Evolutionary conservation across 371 early-diverging fungal species (phyloP).

Genomic region (Sporodiniella umbellata): DNA sequence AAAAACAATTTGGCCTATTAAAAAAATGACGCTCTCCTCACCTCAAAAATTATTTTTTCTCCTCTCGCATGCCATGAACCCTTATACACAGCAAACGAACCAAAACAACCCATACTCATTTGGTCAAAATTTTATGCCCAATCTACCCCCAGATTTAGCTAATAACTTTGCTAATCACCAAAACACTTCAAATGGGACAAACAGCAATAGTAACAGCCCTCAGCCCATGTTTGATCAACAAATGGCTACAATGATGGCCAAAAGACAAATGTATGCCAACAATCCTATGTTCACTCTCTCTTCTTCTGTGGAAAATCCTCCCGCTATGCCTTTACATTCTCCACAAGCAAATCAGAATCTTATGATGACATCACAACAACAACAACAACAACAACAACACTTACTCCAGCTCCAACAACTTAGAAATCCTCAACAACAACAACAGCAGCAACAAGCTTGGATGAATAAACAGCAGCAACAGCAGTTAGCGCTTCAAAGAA

Average conservation of each 20-base stretch:
- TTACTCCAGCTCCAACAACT: slow-evolving; percentile 16
- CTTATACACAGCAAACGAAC: slow-evolving; percentile 24
- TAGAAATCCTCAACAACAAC: slow-evolving; percentile 8
- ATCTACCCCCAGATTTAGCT: slow-evolving; percentile 28
- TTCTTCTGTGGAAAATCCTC: slow-evolving; percentile 9
- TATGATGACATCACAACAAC: slow-evolving; percentile 13
- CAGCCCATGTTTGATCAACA: neutral
- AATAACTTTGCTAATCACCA: slow-evolving; percentile 6
- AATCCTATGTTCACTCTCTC: slow-evolving; percentile 4
- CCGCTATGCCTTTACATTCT: slow-evolving; percentile 10
- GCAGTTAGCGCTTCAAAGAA: slow-evolving; percentile 17
- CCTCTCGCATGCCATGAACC: slow-evolving; percentile 24
- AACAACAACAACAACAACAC: slow-evolving; percentile 9
- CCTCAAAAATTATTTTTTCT: neutral
- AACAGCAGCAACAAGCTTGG: too few species aligned
- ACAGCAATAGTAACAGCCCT: slow-evolving; percentile 9
- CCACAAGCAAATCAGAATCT: slow-evolving; percentile 15
- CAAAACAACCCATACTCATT: slow-evolving; percentile 31
- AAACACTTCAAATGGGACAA: slow-evolving; percentile 7
- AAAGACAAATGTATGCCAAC: slow-evolving; percentile 19
- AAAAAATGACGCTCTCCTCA: too few species aligned
- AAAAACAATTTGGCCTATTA: neutral
- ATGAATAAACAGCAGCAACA: slow-evolving; percentile 29
- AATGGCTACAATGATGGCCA: slow-evolving; percentile 17
- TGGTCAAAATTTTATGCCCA: slow-evolving; percentile 28